A percentile compares a stretch with the other conserved stretches of the same genome.
phyloP scores from a whole-genome alignment of 345 rosid species.

The Sisymbrium altissimum region DNA sequence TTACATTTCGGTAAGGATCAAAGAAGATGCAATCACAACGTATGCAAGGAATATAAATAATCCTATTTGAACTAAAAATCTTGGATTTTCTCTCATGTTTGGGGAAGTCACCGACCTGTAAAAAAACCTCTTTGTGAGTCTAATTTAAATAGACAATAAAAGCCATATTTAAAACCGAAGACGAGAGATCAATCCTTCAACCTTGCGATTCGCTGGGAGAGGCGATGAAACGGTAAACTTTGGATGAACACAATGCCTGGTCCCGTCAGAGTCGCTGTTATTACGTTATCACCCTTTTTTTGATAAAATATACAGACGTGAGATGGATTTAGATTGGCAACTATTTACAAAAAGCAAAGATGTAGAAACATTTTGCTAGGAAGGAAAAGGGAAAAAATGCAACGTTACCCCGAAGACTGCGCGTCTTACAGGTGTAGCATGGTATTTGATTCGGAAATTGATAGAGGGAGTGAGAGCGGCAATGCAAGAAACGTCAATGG shows the following conservation, averaged over 20 bases:
- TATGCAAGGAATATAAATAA: conserved; percentile 87
- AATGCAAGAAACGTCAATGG: conserved; percentile 85
- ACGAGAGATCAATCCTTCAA: conserved; percentile 18
- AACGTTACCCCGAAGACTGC: conserved; percentile 82
- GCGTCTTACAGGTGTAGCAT: conserved; percentile 69
- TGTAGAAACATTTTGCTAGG: neutral
- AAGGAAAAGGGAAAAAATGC: neutral
- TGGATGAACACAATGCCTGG: conserved; percentile 99
- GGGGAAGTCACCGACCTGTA: conserved; percentile 97
- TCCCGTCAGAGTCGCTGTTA: conserved; percentile 81
- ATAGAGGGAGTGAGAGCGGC: conserved; percentile 72
- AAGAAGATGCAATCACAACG: conserved; percentile 88
- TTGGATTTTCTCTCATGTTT: conserved; percentile 98
- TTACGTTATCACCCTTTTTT: conserved; percentile 88
- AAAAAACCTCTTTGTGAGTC: conserved; percentile 3
- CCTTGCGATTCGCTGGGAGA: conserved; percentile 95
- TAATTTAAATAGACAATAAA: neutral
- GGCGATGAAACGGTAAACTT: conserved; percentile 84
- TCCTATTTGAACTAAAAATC: conserved; percentile 80
- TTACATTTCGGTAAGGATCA: conserved; percentile 92
- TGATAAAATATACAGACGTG: neutral
- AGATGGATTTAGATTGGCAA: neutral
- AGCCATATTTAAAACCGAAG: neutral
- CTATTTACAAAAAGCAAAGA: neutral
- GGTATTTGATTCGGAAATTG: conserved; percentile 78